Conservation (phyloP, 2,329 filamentous ascomycete species). For the Aspergillus tubingensis region DNA sequence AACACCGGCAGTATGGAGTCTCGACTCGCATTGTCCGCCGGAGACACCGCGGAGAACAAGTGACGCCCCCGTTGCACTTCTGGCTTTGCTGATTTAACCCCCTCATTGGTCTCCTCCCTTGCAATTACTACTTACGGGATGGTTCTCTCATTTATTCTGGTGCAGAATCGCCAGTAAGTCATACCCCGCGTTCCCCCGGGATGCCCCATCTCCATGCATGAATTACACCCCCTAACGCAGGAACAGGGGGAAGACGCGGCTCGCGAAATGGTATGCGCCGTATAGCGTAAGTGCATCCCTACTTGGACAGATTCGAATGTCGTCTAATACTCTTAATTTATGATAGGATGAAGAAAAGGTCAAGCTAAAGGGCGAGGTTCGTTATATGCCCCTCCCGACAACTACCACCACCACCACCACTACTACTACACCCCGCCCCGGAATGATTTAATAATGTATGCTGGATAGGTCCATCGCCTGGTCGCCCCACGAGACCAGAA, state of each 20-base stretch:
- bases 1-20: conserved; percentile 29
- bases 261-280: conserved; percentile 98
- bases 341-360: conserved; percentile 91
- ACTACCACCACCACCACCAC: neutral
- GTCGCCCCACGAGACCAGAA: conserved; percentile 98
- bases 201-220: neutral
- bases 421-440: neutral
- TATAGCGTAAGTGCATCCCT: conserved; percentile 66
- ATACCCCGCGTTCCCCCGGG: neutral
- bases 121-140: conserved; percentile 31
- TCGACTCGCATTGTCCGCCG: conserved; percentile 27
- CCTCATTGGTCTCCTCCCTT: neutral
- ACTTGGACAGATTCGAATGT: neutral
- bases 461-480: conserved; percentile 80
- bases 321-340: neutral
- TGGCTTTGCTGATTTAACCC: neutral
- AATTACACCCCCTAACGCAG: conserved; percentile 23
- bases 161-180: conserved; percentile 80
- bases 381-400: conserved; percentile 23
- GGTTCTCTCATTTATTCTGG: conserved; percentile 84
- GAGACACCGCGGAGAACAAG: conserved; percentile 27
- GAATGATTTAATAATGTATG: neutral
- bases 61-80: neutral
- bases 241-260: conserved; percentile 88
- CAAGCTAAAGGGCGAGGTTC: conserved; percentile 94